Evolutionary conservation across 208 protist genomes (phyloP).

Genomic region (Acanthamoeba quina): DNA sequence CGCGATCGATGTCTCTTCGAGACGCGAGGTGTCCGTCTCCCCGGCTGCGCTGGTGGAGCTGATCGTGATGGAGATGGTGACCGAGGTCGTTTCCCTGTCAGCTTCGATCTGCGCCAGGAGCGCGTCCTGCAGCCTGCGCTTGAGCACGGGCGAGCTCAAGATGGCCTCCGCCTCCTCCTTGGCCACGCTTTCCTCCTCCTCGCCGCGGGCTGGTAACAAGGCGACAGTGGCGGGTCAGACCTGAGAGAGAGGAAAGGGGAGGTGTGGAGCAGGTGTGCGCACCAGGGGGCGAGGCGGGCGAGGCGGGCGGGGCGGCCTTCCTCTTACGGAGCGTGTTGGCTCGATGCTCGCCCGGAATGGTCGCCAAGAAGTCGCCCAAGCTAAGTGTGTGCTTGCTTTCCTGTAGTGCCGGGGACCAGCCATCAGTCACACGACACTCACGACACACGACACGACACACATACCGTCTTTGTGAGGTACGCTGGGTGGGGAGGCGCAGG

Average conservation of each 20-base stretch:
- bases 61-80: too few species aligned
- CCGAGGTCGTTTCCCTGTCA: too few species aligned
- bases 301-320: background rate
- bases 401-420: background rate
- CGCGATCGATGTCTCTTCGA: too few species aligned
- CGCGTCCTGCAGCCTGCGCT: too few species aligned
- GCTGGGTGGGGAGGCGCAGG: background rate
- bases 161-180: background rate
- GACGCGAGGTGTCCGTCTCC: too few species aligned
- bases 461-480: background rate
- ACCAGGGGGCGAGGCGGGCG: background rate
- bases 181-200: background rate
- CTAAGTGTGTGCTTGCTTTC: background rate
- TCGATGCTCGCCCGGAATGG: background rate
- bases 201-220: background rate
- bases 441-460: background rate
- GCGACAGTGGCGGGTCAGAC: too few species aligned
- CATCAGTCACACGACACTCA: background rate
- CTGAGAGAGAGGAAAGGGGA: too few species aligned
- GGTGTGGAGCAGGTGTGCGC: background rate
- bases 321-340: background rate
- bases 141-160: too few species aligned
- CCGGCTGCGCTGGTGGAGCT: too few species aligned
- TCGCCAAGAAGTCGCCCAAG: constrained; percentile 33
- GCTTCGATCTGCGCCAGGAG: too few species aligned